Evolutionary conservation across 768 basidiomycete genomes (phyloP).

Genomic region (Tephrocybe sp.): DNA sequence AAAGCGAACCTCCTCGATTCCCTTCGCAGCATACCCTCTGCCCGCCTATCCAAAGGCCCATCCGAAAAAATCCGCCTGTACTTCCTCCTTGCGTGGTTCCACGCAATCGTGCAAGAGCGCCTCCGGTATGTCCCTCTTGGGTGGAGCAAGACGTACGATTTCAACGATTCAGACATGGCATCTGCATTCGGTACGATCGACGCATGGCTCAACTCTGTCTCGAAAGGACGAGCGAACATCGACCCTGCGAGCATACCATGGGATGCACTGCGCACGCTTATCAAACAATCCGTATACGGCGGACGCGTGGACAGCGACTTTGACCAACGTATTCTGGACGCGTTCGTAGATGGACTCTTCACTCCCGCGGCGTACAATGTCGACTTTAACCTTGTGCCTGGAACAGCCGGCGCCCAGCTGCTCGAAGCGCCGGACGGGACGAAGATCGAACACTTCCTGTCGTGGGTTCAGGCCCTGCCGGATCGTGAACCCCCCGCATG

Average conservation of each 20-base stretch:
- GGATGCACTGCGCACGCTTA: conserved; percentile 88
- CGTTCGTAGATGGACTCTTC: conserved; percentile 91
- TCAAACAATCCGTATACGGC: conserved; percentile 96
- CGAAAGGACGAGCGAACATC: conserved; percentile 88
- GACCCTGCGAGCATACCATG: conserved; percentile 92
- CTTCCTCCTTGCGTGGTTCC: conserved; percentile 99
- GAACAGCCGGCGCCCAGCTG: conserved; percentile 49
- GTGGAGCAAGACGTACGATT: conserved; percentile 97
- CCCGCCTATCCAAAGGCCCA: conserved; percentile 80
- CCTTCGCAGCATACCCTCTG: conserved; percentile 65
- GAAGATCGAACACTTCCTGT: conserved; percentile 85
- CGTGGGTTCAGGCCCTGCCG: conserved; percentile 86
- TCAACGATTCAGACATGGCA: conserved; percentile 98
- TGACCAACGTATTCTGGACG: conserved; percentile 89
- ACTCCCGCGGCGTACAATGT: conserved; percentile 87
- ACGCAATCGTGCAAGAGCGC: conserved; percentile 95
- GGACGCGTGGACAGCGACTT: conserved; percentile 93
- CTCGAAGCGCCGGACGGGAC: conserved; percentile 87
- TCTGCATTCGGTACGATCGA: conserved; percentile 93
- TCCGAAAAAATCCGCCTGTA: conserved; percentile 91
- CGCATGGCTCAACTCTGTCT: conserved; percentile 75
- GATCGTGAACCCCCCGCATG: conserved; percentile 94
- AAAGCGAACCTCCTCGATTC: conserved; percentile 96
- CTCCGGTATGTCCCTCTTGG: conserved; percentile 94
- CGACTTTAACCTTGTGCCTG: conserved; percentile 85